phyloP scores from a whole-genome alignment of 2,329 filamentous ascomycete genomes.

The Aspergillus sp. region DNA sequence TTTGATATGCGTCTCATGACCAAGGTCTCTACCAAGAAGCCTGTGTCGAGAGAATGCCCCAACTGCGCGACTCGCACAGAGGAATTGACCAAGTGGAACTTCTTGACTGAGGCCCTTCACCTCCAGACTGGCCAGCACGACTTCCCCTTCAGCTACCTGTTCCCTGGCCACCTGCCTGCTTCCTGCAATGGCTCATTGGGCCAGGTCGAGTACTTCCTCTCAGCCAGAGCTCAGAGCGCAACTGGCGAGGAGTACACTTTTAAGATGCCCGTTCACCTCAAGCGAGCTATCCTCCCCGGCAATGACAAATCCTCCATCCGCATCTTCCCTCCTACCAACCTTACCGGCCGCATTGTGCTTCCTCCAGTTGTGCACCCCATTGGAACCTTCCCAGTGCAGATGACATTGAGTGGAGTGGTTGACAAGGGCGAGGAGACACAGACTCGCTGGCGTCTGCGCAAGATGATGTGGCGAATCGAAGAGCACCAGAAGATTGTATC shows the following conservation, averaged over 20 bases:
- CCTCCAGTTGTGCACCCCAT: constrained; percentile 81
- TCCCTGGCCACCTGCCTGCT: constrained; percentile 81
- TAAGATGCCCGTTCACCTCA: constrained; percentile 65
- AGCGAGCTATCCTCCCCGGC: constrained; percentile 73
- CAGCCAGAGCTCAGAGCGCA: constrained; percentile 59
- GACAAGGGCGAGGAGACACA: constrained; percentile 64
- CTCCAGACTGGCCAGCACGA: constrained; percentile 58
- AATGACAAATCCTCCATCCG: constrained; percentile 83
- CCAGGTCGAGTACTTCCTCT: constrained; percentile 73
- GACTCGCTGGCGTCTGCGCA: constrained; percentile 84
- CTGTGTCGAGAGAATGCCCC: constrained; percentile 71
- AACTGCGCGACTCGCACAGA: constrained; percentile 69
- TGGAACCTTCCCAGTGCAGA: constrained; percentile 70
- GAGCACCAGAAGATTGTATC: constrained; percentile 77
- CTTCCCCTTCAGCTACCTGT: constrained; percentile 84
- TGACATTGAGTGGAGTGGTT: constrained; percentile 82
- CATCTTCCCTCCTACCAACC: constrained; percentile 93
- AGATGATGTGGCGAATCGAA: constrained; percentile 88
- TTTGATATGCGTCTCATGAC: constrained; percentile 70
- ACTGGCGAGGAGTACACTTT: constrained; percentile 61
- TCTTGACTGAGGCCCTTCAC: constrained; percentile 54
- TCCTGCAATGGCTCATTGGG: constrained; percentile 70
- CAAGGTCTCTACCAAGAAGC: constrained; percentile 72
- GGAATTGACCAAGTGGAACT: constrained; percentile 73
- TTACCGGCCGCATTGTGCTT: constrained; percentile 79